These are phyloP conservation scores for Xylariaceae sp. DNA, from an alignment of 2,329 filamentous ascomycete species.

Conservation along the genomic window DNA sequence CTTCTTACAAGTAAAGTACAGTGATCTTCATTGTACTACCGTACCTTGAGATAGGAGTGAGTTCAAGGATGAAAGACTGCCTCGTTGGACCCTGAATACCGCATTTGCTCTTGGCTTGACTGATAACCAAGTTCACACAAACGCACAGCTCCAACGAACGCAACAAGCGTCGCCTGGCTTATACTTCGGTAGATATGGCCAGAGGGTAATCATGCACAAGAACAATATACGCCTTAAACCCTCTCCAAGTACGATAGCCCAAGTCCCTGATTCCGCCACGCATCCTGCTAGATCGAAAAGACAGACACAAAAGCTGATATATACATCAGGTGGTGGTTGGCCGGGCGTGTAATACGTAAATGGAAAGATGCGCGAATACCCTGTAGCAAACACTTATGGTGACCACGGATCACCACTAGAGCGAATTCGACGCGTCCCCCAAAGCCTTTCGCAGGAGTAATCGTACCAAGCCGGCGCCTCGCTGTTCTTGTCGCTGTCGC, in stretches of 20 bases:
- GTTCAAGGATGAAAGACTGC: no score
- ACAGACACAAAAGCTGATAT: background rate
- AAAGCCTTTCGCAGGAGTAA: background rate
- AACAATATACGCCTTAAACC: background rate
- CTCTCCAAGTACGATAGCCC: no score
- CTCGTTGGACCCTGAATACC: no score
- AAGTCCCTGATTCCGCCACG: background rate
- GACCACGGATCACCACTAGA: background rate
- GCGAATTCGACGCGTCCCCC: background rate
- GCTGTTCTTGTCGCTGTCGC: background rate
- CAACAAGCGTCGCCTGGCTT: no score
- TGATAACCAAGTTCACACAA: no score
- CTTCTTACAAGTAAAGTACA: no score
- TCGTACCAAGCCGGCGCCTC: background rate
- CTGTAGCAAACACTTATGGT: background rate
- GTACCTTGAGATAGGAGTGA: no score
- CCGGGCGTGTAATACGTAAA: background rate
- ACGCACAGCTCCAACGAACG: no score
- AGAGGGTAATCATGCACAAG: constrained; percentile 4
- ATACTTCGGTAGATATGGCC: background rate
- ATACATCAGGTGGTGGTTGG: background rate
- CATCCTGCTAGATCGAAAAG: constrained; percentile 1
- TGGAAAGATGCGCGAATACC: background rate
- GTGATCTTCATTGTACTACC: no score
- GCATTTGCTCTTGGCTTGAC: no score